These are phyloP conservation scores for Cryptococcus wingfieldii DNA, from an alignment of 1,284 basidiomycete species.

Conservation along the genomic window DNA sequence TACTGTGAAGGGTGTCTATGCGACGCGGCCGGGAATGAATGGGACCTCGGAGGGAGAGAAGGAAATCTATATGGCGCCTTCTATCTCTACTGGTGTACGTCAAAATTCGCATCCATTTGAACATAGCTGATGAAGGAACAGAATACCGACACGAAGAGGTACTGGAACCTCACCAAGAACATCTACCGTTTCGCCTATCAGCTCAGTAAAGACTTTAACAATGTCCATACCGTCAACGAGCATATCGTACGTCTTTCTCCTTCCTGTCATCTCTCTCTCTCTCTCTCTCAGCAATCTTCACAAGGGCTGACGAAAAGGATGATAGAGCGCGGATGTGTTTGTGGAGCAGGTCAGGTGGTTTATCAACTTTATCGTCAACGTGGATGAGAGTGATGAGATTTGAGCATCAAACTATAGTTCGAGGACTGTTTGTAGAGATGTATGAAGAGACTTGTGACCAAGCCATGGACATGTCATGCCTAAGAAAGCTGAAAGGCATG, in stretches of 20 bases:
- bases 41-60: slow-evolving; percentile 11
- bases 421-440: too few relatives aligned
- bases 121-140: background rate
- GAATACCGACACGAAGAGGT: slow-evolving; percentile 45
- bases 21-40: slow-evolving; percentile 21
- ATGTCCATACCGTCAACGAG: slow-evolving; percentile 43
- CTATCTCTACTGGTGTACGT: slow-evolving; percentile 32
- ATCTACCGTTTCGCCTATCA: slow-evolving; percentile 42
- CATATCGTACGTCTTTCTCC: slow-evolving; percentile 17
- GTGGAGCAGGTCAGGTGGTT: slow-evolving; percentile 44
- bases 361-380: slow-evolving; percentile 39
- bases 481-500: too few relatives aligned
- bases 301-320: background rate
- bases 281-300: background rate
- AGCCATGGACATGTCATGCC: too few relatives aligned
- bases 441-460: too few relatives aligned
- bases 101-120: background rate
- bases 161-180: slow-evolving; percentile 43
- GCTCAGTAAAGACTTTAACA: slow-evolving; percentile 12
- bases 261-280: background rate
- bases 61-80: slow-evolving; percentile 34
- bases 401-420: background rate
- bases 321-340: slow-evolving; percentile 26
- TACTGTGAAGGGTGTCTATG: slow-evolving; percentile 32
- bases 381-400: slow-evolving; percentile 34